Percentiles rank a stretch among this genome's conserved stretches.
Evolutionary conservation across 176 grass and related monocot genomes (phyloP).

Genomic region (Neostapfia colusana): DNA sequence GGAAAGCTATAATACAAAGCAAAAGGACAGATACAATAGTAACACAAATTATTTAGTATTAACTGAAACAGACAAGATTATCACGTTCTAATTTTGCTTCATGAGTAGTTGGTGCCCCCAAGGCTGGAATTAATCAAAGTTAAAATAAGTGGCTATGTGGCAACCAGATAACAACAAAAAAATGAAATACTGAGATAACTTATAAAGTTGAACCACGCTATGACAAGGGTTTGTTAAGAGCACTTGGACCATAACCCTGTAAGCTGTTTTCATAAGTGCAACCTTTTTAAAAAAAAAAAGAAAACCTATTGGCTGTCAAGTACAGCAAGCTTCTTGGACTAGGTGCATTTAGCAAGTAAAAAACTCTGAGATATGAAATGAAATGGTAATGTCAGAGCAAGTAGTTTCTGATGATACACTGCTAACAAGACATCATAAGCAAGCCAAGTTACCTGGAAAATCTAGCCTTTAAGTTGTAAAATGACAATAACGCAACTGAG

Average conservation of each 20-base stretch:
- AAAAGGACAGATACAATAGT: not conserved
- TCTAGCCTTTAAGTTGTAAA: not conserved
- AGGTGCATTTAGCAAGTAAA: not conserved
- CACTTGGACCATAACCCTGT: not conserved
- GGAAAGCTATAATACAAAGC: constrained; percentile 28
- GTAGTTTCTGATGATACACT: not conserved
- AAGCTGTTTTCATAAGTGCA: too few species aligned
- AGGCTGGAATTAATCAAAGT: constrained; percentile 5
- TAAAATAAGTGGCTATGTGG: not conserved
- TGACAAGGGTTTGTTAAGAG: not conserved
- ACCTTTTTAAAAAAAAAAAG: not conserved
- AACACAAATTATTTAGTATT: not conserved
- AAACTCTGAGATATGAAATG: not conserved
- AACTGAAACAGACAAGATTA: not conserved
- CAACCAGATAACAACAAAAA: not conserved
- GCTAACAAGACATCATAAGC: not conserved
- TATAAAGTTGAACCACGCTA: not conserved
- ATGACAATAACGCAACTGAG: not conserved
- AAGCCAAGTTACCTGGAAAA: not conserved
- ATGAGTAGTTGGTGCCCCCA: not conserved
- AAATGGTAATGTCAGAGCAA: not conserved
- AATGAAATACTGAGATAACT: not conserved
- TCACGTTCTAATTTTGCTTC: not conserved
- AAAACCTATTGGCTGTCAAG: not conserved
- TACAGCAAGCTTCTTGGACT: not conserved